Conservation (phyloP, 2,329 filamentous ascomycete genomes). For the Colletotrichum sp. region DNA sequence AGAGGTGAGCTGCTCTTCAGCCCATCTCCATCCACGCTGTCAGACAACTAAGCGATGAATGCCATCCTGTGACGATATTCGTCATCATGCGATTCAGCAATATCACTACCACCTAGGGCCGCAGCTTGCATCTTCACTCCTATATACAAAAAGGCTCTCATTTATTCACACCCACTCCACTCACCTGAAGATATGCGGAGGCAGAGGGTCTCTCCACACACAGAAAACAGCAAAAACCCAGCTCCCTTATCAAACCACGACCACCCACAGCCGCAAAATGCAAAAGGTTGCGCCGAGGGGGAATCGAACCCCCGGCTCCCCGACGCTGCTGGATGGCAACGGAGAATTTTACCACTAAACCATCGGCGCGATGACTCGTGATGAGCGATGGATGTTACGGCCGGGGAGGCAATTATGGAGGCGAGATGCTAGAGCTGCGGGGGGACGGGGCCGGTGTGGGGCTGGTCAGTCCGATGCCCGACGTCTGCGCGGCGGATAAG, state of each 20-base stretch:
- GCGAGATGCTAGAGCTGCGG: background rate
- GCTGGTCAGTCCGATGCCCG: background rate
- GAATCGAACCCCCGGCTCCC: constrained; percentile 21
- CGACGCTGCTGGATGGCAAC: constrained; percentile 18
- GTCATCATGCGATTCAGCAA: background rate
- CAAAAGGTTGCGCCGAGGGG: constrained; percentile 11
- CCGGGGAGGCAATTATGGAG: background rate
- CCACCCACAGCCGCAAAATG: background rate
- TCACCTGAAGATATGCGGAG: background rate
- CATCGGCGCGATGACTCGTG: constrained; percentile 10
- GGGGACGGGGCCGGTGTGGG: background rate
- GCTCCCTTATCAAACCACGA: accelerated
- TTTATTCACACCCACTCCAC: background rate
- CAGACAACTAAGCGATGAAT: background rate
- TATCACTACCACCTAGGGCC: accelerated
- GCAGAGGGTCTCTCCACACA: background rate
- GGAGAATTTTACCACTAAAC: constrained; percentile 23
- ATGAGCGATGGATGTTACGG: accelerated
- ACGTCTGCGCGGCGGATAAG: background rate
- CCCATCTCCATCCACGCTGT: background rate
- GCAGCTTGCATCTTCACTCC: background rate
- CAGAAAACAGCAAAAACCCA: background rate
- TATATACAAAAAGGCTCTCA: background rate
- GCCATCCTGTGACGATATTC: background rate
- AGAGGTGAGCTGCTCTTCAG: background rate